Evolutionary conservation across 805 yeast species (phyloP).

Genomic region (Saccharomycopsis schoenii): DNA sequence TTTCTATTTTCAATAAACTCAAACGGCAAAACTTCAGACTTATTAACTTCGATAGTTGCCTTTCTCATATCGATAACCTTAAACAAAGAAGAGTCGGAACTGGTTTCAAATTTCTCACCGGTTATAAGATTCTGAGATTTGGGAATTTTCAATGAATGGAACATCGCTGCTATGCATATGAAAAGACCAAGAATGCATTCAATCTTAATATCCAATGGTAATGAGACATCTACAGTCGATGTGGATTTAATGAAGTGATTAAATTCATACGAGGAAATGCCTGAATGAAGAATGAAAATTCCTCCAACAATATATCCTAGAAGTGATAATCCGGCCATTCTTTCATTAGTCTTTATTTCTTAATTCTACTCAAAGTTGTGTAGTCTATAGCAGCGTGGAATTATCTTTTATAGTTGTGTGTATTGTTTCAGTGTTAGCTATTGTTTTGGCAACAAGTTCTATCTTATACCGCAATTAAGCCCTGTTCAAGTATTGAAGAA

Average conservation of each 20-base stretch:
- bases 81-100: constrained; percentile 22
- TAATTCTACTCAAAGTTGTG: no score
- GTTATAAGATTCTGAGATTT: constrained; percentile 21
- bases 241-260: constrained; percentile 29
- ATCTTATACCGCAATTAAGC: no score
- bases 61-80: constrained; percentile 39
- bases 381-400: no score
- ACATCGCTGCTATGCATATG: constrained; percentile 32
- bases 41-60: constrained; percentile 39
- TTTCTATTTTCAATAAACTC: constrained; percentile 40
- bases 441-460: no score
- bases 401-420: no score
- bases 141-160: constrained; percentile 25
- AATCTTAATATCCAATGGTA: constrained; percentile 39
- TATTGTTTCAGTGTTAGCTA: no score
- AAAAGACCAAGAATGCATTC: constrained; percentile 43
- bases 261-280: constrained; percentile 45
- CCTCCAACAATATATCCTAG: constrained; percentile 11
- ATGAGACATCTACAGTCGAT: constrained; percentile 12
- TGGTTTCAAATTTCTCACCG: constrained; percentile 22
- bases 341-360: background rate
- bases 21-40: constrained; percentile 37
- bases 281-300: constrained; percentile 34
- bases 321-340: background rate
- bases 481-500: no score